Evolutionary conservation across 345 rosid species (phyloP).

Genomic region (Melaleuca quinquenervia): DNA sequence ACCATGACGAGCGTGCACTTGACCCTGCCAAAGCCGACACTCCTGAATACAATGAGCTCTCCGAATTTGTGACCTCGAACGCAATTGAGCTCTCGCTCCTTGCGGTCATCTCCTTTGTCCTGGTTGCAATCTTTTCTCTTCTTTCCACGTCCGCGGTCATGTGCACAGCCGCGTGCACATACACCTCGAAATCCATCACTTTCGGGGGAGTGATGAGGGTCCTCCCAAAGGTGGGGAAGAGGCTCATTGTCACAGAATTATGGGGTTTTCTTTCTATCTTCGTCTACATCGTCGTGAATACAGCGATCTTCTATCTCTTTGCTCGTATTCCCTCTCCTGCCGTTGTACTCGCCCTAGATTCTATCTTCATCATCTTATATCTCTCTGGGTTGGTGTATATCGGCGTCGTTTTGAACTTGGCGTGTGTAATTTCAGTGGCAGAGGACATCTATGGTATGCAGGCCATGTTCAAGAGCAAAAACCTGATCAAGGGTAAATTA

Average conservation of each 20-base stretch:
- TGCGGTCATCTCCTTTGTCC: constrained; percentile 15
- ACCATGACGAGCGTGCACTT: not conserved
- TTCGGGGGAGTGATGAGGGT: constrained; percentile 28
- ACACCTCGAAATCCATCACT: constrained; percentile 19
- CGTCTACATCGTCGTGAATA: constrained; percentile 8
- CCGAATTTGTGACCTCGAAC: constrained; percentile 7
- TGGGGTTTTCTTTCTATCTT: constrained; percentile 12
- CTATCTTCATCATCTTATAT: not conserved
- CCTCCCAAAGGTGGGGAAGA: constrained; percentile 42
- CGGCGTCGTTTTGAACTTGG: constrained; percentile 31
- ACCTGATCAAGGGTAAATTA: constrained; percentile 29
- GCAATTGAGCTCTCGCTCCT: constrained; percentile 21
- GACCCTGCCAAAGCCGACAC: constrained; percentile 2
- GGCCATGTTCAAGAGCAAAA: constrained; percentile 37
- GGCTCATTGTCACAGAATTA: constrained; percentile 30
- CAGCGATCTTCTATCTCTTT: not conserved
- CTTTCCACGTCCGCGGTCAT: constrained; percentile 41
- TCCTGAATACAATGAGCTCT: not conserved
- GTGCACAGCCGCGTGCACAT: constrained; percentile 26
- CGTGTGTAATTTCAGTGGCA: constrained; percentile 36
- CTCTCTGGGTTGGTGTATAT: constrained; percentile 22
- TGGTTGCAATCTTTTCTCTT: constrained; percentile 31
- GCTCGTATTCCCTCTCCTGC: not conserved
- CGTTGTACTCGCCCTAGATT: not conserved
- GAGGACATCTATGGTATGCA: constrained; percentile 29